Conservation (phyloP, 2,329 filamentous ascomycete species). For the Akanthomyces lecanii region DNA sequence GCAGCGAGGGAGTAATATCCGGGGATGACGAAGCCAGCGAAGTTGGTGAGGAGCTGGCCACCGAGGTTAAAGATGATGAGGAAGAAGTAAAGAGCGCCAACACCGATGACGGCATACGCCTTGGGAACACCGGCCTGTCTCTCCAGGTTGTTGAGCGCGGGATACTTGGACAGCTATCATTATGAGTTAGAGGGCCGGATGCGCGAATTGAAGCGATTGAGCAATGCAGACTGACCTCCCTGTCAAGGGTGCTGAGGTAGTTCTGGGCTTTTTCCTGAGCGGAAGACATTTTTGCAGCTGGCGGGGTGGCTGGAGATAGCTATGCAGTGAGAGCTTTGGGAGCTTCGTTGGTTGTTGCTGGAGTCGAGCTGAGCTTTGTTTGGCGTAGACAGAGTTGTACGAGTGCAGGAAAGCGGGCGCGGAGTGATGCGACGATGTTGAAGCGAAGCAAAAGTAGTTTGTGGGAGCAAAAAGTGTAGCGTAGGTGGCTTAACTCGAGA, state of each 20-base stretch:
- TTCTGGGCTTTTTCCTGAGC: conserved; percentile 73
- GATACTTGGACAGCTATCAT: conserved; percentile 76
- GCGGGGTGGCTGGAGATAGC: conserved; percentile 16
- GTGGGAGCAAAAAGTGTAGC: conserved; percentile 24
- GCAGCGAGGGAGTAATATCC: conserved; percentile 80
- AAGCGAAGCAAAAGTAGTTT: conserved; percentile 12
- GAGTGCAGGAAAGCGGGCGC: background rate
- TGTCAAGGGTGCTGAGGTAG: conserved; percentile 75
- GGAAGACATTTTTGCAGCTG: conserved; percentile 57
- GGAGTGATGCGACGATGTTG: conserved; percentile 13
- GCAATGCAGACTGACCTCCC: conserved; percentile 58
- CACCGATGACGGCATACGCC: conserved; percentile 75
- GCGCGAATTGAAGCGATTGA: background rate
- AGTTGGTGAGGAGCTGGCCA: conserved; percentile 81
- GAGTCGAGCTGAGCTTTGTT: background rate
- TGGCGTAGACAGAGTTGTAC: background rate
- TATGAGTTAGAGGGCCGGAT: background rate
- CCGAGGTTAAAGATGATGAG: conserved; percentile 90
- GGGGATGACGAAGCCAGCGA: conserved; percentile 77
- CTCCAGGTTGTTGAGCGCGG: conserved; percentile 78
- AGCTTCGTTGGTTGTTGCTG: background rate
- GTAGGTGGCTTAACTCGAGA: conserved; percentile 30
- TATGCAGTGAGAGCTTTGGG: background rate
- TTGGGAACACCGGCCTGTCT: conserved; percentile 79
- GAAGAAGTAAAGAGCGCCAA: conserved; percentile 79